phyloP scores from a whole-genome alignment of 345 rosid species.

The Angophora floribunda region DNA sequence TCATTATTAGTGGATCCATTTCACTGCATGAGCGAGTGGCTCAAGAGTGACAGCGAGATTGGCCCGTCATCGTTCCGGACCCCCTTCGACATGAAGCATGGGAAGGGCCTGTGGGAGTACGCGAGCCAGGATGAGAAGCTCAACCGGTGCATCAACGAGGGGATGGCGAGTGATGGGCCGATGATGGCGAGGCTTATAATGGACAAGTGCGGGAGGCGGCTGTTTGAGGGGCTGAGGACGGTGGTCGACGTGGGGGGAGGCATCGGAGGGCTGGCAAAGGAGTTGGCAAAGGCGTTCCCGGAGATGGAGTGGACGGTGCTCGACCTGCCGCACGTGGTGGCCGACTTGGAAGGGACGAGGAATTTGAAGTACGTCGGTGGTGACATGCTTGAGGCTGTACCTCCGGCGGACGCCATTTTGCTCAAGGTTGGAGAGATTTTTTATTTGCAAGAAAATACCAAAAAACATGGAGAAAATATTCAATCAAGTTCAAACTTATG shows the following conservation, averaged over 20 bases:
- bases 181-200: constrained; percentile 4
- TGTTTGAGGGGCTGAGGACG: constrained; percentile 22
- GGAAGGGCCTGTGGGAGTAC: constrained; percentile 9
- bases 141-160: constrained; percentile 7
- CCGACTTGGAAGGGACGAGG: neutral
- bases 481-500: neutral
- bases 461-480: neutral
- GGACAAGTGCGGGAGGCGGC: neutral
- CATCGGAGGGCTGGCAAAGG: constrained; percentile 18
- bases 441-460: neutral
- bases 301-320: constrained; percentile 17
- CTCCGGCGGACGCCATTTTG: constrained; percentile 23
- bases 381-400: constrained; percentile 31
- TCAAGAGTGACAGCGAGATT: neutral
- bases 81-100: constrained; percentile 18
- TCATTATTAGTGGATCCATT: constrained; percentile 5
- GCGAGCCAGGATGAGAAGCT: neutral
- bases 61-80: neutral
- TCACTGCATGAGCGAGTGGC: constrained; percentile 16
- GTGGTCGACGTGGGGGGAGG: constrained; percentile 38
- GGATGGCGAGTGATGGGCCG: constrained; percentile 22
- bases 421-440: constrained; percentile 14
- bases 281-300: constrained; percentile 18
- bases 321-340: constrained; percentile 27
- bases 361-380: constrained; percentile 22